phyloP scores from a whole-genome alignment of 768 basidiomycete genomes.

The Lactifluus pinguis region DNA sequence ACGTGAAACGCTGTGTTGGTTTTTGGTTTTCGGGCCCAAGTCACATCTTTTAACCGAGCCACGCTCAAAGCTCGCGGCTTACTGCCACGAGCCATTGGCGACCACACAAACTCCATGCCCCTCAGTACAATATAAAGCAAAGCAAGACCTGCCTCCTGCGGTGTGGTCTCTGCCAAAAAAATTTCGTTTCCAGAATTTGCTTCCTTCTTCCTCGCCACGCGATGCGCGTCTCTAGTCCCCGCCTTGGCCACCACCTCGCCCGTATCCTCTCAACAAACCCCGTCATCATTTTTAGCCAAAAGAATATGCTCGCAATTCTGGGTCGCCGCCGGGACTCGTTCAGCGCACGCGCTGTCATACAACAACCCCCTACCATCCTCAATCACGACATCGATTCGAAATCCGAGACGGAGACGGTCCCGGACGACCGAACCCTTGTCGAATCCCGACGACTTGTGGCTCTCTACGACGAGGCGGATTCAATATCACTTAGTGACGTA shows the following conservation, averaged over 20 bases:
- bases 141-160: slow-evolving; percentile 1
- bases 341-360: not conserved
- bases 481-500: not conserved
- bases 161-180: slow-evolving; percentile 4
- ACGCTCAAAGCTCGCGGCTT: slow-evolving; percentile 7
- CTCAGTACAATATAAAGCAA: slow-evolving; percentile 9
- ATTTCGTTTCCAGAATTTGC: slow-evolving; percentile 5
- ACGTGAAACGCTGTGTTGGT: not conserved
- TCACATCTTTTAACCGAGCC: slow-evolving; percentile 1
- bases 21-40: too few species aligned
- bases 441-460: not conserved
- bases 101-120: slow-evolving; percentile 9
- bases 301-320: not conserved
- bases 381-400: not conserved
- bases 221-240: slow-evolving; percentile 12
- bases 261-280: slow-evolving; percentile 6
- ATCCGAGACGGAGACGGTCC: slow-evolving; percentile 2
- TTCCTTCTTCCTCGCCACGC: slow-evolving; percentile 8
- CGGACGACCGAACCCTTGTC: slow-evolving; percentile 12
- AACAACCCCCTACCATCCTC: not conserved
- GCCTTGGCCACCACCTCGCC: slow-evolving; percentile 4
- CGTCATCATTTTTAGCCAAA: not conserved
- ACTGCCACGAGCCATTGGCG: slow-evolving; percentile 1
- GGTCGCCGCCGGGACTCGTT: not conserved
- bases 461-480: not conserved